Evolutionary conservation across 495 filamentous ascomycete genomes (phyloP).

Genomic region (Chaetomidium leptoderma): DNA sequence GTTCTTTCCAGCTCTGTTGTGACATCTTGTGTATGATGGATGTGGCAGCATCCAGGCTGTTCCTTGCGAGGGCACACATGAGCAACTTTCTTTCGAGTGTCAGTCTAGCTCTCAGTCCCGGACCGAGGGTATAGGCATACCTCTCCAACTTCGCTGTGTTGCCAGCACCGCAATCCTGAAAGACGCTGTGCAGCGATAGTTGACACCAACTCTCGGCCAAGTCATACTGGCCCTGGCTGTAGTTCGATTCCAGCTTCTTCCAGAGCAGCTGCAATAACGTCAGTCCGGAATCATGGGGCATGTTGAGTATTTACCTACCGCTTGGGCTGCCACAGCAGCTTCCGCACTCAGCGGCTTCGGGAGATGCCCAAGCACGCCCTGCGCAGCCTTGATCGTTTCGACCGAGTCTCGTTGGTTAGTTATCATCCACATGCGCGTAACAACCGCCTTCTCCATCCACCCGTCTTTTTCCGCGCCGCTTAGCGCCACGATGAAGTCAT

Average conservation of each 20-base stretch:
- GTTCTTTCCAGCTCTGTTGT: slow-evolving; percentile 49
- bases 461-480: slow-evolving; percentile 42
- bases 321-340: slow-evolving; percentile 66
- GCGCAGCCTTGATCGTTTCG: slow-evolving; percentile 22
- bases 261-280: slow-evolving; percentile 59
- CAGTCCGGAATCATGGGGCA: not conserved
- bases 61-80: slow-evolving; percentile 55
- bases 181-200: slow-evolving; percentile 60
- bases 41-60: slow-evolving; percentile 50
- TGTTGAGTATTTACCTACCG: slow-evolving; percentile 45
- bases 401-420: slow-evolving; percentile 36
- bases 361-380: slow-evolving; percentile 22
- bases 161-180: slow-evolving; percentile 56
- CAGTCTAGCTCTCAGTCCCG: not conserved
- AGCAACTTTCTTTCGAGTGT: slow-evolving; percentile 59
- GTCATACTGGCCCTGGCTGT: slow-evolving; percentile 49
- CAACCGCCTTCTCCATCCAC: slow-evolving; percentile 61
- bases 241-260: slow-evolving; percentile 63
- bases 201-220: slow-evolving; percentile 66
- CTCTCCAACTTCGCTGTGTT: slow-evolving; percentile 66
- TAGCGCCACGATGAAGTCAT: slow-evolving; percentile 53
- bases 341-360: slow-evolving; percentile 44
- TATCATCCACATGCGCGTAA: slow-evolving; percentile 59
- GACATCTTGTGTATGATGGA: slow-evolving; percentile 59
- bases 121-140: slow-evolving; percentile 16